A percentile compares a stretch with the other conserved stretches of the same genome.
These are phyloP conservation scores for Gigaspora rosea DNA, from an alignment of 192 early-diverging fungal genomes.

Conservation along the genomic window DNA sequence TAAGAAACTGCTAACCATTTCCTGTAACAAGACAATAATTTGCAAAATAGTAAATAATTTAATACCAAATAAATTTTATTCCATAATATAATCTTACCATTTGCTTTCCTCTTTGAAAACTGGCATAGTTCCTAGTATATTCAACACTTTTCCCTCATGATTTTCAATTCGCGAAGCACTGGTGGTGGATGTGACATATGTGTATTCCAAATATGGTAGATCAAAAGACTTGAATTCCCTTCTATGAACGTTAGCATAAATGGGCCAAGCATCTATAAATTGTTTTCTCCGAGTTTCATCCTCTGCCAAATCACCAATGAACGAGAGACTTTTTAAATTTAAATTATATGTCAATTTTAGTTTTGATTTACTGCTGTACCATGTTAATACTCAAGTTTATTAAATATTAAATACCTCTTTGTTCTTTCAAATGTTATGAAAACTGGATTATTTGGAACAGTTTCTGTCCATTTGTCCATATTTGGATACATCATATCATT, in stretches of 20 bases:
- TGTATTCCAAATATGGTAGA: conserved; percentile 12
- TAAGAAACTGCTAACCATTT: conserved; percentile 14
- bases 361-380: too few relatives aligned
- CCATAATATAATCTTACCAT: neutral
- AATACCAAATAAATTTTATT: neutral
- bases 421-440: conserved; percentile 15
- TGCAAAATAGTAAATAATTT: neutral
- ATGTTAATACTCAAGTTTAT: too few relatives aligned
- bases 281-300: neutral
- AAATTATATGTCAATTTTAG: too few relatives aligned
- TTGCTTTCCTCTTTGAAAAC: neutral
- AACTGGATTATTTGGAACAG: neutral
- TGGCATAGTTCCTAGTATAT: neutral
- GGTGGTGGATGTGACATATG: neutral
- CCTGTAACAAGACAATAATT: neutral
- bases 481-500: neutral
- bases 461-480: neutral
- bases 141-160: too few relatives aligned
- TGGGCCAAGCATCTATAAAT: neutral
- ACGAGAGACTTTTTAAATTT: neutral
- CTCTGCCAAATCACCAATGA: too few relatives aligned
- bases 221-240: conserved; percentile 6
- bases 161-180: too few relatives aligned
- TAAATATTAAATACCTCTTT: neutral
- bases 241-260: neutral